Evolutionary conservation across 2,329 filamentous ascomycete genomes (phyloP).

Genomic region (Chaetomium olivaceum): DNA sequence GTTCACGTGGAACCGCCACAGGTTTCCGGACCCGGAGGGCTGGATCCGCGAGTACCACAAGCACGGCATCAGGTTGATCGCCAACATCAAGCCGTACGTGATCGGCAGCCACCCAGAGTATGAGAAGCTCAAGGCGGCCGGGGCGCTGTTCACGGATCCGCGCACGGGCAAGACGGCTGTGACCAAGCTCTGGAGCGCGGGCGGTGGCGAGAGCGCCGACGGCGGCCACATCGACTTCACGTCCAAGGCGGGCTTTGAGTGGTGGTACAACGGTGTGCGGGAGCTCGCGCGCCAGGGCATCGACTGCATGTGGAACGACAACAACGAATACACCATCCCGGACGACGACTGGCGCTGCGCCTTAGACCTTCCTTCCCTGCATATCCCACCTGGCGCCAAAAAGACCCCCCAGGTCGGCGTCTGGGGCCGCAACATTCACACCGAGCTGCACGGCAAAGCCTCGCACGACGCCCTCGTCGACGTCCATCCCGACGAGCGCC

Average conservation of each 20-base stretch:
- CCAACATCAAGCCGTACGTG: slow-evolving; percentile 19
- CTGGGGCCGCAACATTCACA: slow-evolving; percentile 16
- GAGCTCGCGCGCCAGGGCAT: slow-evolving; percentile 14
- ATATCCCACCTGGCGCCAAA: slow-evolving; percentile 1
- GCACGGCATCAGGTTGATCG: slow-evolving; percentile 10
- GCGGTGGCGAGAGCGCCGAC: slow-evolving; percentile 13
- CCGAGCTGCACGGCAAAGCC: slow-evolving; percentile 12
- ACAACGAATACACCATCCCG: slow-evolving; percentile 16
- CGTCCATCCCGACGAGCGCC: slow-evolving; percentile 2
- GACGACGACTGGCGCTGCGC: slow-evolving; percentile 14
- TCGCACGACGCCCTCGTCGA: slow-evolving; percentile 13
- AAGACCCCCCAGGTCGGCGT: slow-evolving; percentile 1
- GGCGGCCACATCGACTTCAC: slow-evolving; percentile 17
- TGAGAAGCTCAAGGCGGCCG: slow-evolving; percentile 13
- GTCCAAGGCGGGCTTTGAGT: slow-evolving; percentile 9
- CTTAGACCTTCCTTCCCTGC: slow-evolving; percentile 4
- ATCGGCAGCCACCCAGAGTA: slow-evolving; percentile 14
- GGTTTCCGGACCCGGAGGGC: slow-evolving; percentile 14
- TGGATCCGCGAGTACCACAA: slow-evolving; percentile 12
- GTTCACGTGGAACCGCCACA: slow-evolving; percentile 16
- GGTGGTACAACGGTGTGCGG: slow-evolving; percentile 12
- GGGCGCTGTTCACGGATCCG: slow-evolving; percentile 11
- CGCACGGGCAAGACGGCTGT: slow-evolving; percentile 13
- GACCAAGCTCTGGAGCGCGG: slow-evolving; percentile 17
- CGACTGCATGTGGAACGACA: slow-evolving; percentile 20